A percentile compares a stretch with the other conserved stretches of the same genome.
Evolutionary conservation across 2,329 filamentous ascomycete genomes (phyloP).

Genomic region (Polychaeton citri): DNA sequence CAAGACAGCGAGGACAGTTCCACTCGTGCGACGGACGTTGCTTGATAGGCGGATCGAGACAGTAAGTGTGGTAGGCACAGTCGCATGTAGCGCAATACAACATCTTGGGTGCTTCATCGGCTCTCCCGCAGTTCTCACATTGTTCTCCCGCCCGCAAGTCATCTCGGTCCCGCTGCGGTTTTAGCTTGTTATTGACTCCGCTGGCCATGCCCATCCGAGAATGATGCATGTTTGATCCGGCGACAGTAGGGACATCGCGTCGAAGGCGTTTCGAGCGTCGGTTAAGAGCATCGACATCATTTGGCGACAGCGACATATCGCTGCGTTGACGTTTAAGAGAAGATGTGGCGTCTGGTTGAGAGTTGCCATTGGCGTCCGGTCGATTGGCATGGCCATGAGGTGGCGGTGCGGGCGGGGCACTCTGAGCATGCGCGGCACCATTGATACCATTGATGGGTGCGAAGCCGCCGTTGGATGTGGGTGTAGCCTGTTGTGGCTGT

Average conservation of each 20-base stretch:
- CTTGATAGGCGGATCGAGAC: conserved; percentile 74
- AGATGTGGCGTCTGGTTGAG: neutral
- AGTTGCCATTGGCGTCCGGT: neutral
- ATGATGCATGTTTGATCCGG: conserved; percentile 91
- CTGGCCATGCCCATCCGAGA: conserved; percentile 65
- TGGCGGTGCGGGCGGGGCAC: conserved; percentile 10
- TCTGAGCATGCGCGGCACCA: conserved; percentile 5
- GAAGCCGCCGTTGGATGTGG: conserved; percentile 20
- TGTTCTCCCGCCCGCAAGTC: conserved; percentile 47
- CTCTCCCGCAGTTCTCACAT: conserved; percentile 77
- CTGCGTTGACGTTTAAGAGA: conserved; percentile 59
- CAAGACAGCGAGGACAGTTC: conserved; percentile 90
- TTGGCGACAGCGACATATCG: conserved; percentile 21
- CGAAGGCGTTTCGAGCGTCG: conserved; percentile 86
- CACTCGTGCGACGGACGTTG: conserved; percentile 76
- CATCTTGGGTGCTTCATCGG: conserved; percentile 57
- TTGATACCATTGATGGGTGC: neutral
- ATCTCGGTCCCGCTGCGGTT: conserved; percentile 41
- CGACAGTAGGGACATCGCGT: conserved; percentile 73
- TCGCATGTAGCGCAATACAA: conserved; percentile 88
- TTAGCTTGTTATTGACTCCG: conserved; percentile 30
- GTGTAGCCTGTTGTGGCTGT: conserved; percentile 11
- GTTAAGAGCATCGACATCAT: conserved; percentile 31
- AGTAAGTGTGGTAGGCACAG: conserved; percentile 71
- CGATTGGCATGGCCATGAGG: conserved; percentile 11